Base-by-base conservation (phyloP, 306 rosid genomes). In the Crataegus laevigata region DNA sequence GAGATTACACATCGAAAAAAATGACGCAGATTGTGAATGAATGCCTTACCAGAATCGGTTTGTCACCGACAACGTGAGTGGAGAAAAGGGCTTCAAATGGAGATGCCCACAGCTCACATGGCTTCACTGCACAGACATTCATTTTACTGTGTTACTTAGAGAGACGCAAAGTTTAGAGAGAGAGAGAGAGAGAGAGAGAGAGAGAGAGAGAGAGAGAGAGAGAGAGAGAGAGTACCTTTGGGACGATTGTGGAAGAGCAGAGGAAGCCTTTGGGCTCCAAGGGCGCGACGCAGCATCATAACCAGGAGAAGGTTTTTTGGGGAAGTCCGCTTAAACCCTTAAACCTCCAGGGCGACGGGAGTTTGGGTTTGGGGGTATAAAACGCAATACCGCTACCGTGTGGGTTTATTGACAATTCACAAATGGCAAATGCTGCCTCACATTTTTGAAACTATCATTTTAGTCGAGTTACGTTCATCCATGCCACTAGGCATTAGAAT, bases 21-120 rank as follows among this genome's bases (percentile, higher is more conserved):
- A 57, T 60, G 78, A 21, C 28, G 36, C n/a, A 63, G 45, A 69
- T 25, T 21, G 59, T 15, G 75, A n/a, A 47, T 66, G 32, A 74
- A 51, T 43, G 61, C 3, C 85, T 89, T 77, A 93, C 98, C 18
- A 91, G 97, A 87, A 91, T 66, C 42, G 97, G 97, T 17, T 91
- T 81, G 2, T 91, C 97, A 8, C 88, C 93, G 24, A 90, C 85
- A 85, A 91, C 82, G 84, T 85, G 75, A 19, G 97, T 89, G 70
- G 96, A 89, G 88, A 75, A 89, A n/a, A 69, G 79, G 3, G 86
- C 87, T 84, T 71, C 82, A 58, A 74, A 73, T 28, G 89, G 84
- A 77, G 63, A 11, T 13, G 68, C 75, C 67, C 74, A 76, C 8
- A 42, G 77, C 67, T 84, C 88, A 85, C 76, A 68, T 17, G 83